Evolutionary conservation across 108 stramenopile genomes (phyloP).

Genomic region (Chaetoceros tenuissimus): DNA sequence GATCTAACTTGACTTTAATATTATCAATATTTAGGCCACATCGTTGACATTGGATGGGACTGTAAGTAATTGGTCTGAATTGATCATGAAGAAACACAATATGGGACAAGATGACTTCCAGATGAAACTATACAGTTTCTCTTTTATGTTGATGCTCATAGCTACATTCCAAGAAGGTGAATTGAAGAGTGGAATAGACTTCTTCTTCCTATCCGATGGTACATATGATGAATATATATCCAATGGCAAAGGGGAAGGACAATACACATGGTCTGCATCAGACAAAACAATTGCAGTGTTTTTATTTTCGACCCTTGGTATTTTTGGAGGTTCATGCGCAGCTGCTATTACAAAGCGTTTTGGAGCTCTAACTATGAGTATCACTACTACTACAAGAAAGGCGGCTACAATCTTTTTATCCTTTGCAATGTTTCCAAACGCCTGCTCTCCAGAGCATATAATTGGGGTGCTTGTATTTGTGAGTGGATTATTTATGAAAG

Average conservation of each 20-base stretch:
- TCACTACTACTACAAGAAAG: constrained; percentile 18
- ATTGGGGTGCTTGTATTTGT: constrained; percentile 11
- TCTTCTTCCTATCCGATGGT: constrained; percentile 5
- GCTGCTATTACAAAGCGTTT: constrained; percentile 25
- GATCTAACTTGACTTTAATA: not conserved
- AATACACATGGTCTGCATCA: constrained; percentile 2
- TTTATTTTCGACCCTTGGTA: constrained; percentile 10
- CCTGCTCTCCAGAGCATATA: constrained; percentile 5
- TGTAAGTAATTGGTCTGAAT: constrained; percentile 15
- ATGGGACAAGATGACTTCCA: constrained; percentile 21
- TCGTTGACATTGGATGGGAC: constrained; percentile 14
- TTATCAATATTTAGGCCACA: not conserved
- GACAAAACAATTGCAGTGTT: constrained; percentile 1
- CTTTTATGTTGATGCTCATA: constrained; percentile 5
- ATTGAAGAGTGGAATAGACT: constrained; percentile 2
- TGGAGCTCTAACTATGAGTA: constrained; percentile 18
- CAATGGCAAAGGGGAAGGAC: not conserved
- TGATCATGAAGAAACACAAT: constrained; percentile 3
- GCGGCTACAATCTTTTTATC: constrained; percentile 21
- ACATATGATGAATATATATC: constrained; percentile 4
- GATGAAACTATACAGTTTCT: not conserved
- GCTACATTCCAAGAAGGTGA: constrained; percentile 2
- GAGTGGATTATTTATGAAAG: constrained; percentile 10
- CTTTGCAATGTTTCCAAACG: constrained; percentile 17
- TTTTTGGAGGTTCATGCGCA: constrained; percentile 13